Evolutionary conservation across 305 asterid species (phyloP), one percentile per base, ranked within the genome.

Genomic region (Fraxinus albicans): DNA sequence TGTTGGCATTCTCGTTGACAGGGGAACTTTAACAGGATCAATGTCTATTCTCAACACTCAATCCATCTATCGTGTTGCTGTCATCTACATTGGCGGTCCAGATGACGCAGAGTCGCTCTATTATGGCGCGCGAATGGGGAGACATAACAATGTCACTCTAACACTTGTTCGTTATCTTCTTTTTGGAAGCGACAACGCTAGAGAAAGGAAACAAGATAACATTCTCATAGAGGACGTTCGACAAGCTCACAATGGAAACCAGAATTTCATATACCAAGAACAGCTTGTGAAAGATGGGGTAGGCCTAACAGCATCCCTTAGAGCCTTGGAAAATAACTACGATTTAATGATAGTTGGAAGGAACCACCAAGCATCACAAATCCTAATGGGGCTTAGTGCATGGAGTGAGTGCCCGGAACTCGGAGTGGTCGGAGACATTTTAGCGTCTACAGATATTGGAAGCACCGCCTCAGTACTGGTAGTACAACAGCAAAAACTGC

Each of bases 341-440:
- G 95, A 93, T 76, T 75, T 95, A 55, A 79, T 95, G 80, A 76
- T 95, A 2, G 94, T 90, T 27, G 98, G 98, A 80, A 87, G 85
- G 88, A 72, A 84, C 58, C 98, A 95, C 40, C 75, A 69, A 69
- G n/a, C 75, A 29, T 27, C 75, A 27, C 75, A 69, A 69, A 69
- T 69, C 38, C 75, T 95, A 4, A 83, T 73, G 89, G 97, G 96
- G 36, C 90, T 95, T 0, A 90, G 91, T 0, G 94, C 87, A 0
- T 95, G 98, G 98, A 93, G 94, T 53, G 98, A 92, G 86, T 92
- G 97, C 87, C 94, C 75, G 6, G 98, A 95, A 81, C 94, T 95
- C 0, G 98, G 98, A 19, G 94, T 91, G 6, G 87, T 95, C 5
- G 98, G 97, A 13, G 98, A 95, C 53, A 83, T 95, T 3, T 63